phyloP scores from a whole-genome alignment of 2,329 filamentous ascomycete genomes.

The Beauveria bassiana region DNA sequence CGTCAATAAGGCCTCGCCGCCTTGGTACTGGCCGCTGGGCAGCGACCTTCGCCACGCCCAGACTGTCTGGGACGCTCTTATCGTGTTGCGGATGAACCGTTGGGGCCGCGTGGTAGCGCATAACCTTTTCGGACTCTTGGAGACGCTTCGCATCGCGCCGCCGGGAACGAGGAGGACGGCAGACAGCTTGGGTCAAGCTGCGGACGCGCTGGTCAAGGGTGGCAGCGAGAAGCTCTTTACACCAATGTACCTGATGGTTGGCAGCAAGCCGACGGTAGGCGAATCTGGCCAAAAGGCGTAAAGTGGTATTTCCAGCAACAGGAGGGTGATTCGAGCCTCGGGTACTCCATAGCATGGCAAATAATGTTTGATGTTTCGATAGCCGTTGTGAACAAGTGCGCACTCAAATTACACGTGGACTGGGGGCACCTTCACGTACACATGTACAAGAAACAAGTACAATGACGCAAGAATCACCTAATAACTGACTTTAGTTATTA shows the following conservation, averaged over 20 bases:
- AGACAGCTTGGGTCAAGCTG: constrained; percentile 74
- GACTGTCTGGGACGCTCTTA: constrained; percentile 70
- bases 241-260: constrained; percentile 97
- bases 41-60: constrained; percentile 80
- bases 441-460: too few species aligned
- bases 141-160: constrained; percentile 68
- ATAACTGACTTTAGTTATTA: too few species aligned
- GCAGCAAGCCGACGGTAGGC: constrained; percentile 59
- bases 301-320: too few species aligned
- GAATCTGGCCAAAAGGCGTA: too few species aligned
- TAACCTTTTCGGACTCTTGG: constrained; percentile 66
- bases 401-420: too few species aligned
- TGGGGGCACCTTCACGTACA: too few species aligned
- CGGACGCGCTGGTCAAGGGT: constrained; percentile 79
- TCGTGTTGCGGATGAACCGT: constrained; percentile 83
- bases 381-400: too few species aligned
- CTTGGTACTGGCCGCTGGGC: constrained; percentile 91
- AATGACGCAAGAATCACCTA: too few species aligned
- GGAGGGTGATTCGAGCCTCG: too few species aligned
- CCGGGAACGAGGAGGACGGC: constrained; percentile 90
- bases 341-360: too few species aligned
- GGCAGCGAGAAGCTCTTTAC: constrained; percentile 90
- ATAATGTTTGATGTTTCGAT: too few species aligned
- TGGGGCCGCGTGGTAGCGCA: constrained; percentile 69
- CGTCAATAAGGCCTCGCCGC: constrained; percentile 64